Evolutionary conservation across 2,329 filamentous ascomycete species (phyloP), one percentile per base, ranked within the genome.

Genomic region (Ceratocystis destructans): DNA sequence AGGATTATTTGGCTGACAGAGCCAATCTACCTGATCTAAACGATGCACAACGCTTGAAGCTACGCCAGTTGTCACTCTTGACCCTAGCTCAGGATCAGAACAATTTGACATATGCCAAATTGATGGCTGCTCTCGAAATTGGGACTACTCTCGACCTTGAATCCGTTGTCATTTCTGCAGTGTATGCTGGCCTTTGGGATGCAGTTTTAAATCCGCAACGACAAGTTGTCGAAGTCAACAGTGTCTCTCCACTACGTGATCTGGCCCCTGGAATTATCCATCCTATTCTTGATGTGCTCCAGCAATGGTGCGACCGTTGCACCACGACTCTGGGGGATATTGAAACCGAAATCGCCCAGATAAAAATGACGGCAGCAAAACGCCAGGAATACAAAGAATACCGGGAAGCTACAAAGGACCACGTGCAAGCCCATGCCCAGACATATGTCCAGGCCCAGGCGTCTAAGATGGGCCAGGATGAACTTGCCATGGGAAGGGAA

Each of bases 31-130:
- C 93, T 1, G 69, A 79, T 6, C 84, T 99, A 62, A 87, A 82
- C 73, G 80, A 84, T 0, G 79, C 83, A 65, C 94, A 99, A 78
- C 77, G 80, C 55, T 82, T 86, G 69, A 99, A 99, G 78, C 88
- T 99, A 55, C 88, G 90, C 65, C 90, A 96, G 73, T 87, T 99
- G 48, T 90, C 91, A 22, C 84, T 99, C 69, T 82, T 99, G 59
- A 87, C 89, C 0, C 85, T 96, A 68, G 87, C 90, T 67, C 82
- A 84, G 68, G 83, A 87, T 69, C 80, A 82, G 61, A 75, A 78
- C 66, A 83, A 85, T 72, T 85, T 97, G 28, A 87, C 83, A 64
- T 99, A 99, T 77, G 73, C 79, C 22, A 78, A 82, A 41, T 84
- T 97, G 25, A 83, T 87, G 71, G 70, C 74, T 5, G 79, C 82